Base-by-base conservation (phyloP, 75 land plant species). In the Sequoia sempervirens region DNA sequence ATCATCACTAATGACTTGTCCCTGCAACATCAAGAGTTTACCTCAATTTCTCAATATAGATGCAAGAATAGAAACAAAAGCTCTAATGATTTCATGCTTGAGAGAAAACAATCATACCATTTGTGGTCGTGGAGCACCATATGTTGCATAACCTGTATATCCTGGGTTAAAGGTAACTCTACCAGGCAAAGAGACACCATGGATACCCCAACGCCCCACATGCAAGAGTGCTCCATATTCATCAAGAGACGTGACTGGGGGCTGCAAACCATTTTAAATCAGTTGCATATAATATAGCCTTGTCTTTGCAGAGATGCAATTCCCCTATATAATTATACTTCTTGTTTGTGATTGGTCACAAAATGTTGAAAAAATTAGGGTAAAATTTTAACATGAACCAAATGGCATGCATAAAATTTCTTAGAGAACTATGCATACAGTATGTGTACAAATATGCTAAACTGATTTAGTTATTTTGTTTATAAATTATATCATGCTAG, bases 121-220 rank as follows among this genome's bases (percentile, higher is more conserved):
- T 90, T 88, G 89, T 40, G 99, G 99, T 12, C 96, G 88, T 32
- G 99, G 96, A 81, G 96, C 99, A 79, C 99, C 99, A 90, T 92
- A 97, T 53, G 99, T 97, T 34, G 91, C 86, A 89, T 87, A 97
- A 18, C 99, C 99, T 28, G 86, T 89, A 80, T 94, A 85, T 80
- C 99, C 99, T 46, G 99, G 99, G 50, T 88, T 84, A 88, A 92
- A 97, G 45, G 97, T 97, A 26, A 89, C 97, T 82, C 99, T 95
- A 36, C 97, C 99, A 53, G 99, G 94, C 37, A 95, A 89, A 20
- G 94, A 85, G 36, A 89, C 84, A 26, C 99, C 97, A 89, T 97
- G 90, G n/a, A 97, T 87, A 72, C 97, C 99, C 99, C 99, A 97
- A 46, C 99, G 86, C 45, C 99, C 99, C 43, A 89, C 93, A 85